Percentiles rank a stretch among this genome's conserved stretches.
phyloP scores from a whole-genome alignment of 805 yeast species.

The Pichia kluyveri region DNA sequence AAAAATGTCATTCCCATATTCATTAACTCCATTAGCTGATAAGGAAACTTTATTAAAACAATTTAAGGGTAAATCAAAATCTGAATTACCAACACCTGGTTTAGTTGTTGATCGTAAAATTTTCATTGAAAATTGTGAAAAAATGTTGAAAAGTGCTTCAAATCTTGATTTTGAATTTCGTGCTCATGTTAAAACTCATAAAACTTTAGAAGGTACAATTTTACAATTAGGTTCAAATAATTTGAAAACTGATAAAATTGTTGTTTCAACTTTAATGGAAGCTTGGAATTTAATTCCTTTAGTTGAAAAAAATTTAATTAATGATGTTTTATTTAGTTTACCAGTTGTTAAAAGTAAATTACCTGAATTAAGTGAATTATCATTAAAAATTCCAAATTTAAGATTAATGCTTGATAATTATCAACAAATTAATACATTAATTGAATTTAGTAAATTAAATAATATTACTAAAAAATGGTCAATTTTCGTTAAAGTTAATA shows the following conservation, averaged over 20 bases:
- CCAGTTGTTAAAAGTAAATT: slow-evolving; percentile 45
- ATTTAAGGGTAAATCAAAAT: slow-evolving; percentile 34
- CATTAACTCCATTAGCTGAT: slow-evolving; percentile 16
- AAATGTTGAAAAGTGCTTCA: slow-evolving; percentile 39
- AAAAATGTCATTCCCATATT: slow-evolving; percentile 5
- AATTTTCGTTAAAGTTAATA: slow-evolving; percentile 56
- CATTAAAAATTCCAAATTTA: slow-evolving; percentile 29
- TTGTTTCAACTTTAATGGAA: slow-evolving; percentile 63
- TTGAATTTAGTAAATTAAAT: slow-evolving; percentile 23
- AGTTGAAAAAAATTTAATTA: slow-evolving; percentile 10
- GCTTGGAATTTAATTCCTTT: slow-evolving; percentile 45
- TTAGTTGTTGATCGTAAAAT: slow-evolving; percentile 36
- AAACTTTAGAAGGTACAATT: slow-evolving; percentile 48
- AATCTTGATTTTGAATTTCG: slow-evolving; percentile 38
- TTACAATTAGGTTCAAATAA: slow-evolving; percentile 42
- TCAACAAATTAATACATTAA: slow-evolving; percentile 44
- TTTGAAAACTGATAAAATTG: slow-evolving; percentile 36
- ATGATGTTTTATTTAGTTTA: slow-evolving; percentile 46
- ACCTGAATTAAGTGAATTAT: slow-evolving; percentile 36
- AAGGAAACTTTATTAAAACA: slow-evolving; percentile 15
- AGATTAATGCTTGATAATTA: slow-evolving; percentile 52
- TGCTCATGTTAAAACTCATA: slow-evolving; percentile 68
- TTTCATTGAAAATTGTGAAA: slow-evolving; percentile 37
- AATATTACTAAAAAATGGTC: slow-evolving; percentile 40
- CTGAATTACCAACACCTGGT: slow-evolving; percentile 47